Evolutionary conservation across 768 basidiomycete genomes (phyloP).

Genomic region (Serendipita sp.): DNA sequence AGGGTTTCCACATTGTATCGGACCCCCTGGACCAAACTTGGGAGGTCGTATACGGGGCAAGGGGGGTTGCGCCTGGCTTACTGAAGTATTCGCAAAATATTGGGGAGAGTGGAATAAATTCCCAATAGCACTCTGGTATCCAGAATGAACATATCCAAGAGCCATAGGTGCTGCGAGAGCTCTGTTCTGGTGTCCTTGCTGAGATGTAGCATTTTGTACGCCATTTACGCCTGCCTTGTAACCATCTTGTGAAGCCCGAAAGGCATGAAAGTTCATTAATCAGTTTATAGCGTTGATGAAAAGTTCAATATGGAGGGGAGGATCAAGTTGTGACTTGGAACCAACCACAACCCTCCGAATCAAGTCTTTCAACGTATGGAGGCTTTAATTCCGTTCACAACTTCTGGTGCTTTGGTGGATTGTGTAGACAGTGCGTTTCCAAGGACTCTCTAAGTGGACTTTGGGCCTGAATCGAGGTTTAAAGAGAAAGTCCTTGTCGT

Average conservation of each 20-base stretch:
- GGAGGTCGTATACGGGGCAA: background rate
- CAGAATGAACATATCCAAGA: background rate
- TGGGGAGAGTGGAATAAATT: background rate
- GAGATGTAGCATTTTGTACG: too few relatives aligned
- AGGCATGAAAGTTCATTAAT: too few relatives aligned
- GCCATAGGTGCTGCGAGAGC: background rate
- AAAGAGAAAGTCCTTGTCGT: conserved; percentile 98
- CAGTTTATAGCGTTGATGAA: too few relatives aligned
- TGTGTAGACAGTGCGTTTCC: conserved; percentile 95
- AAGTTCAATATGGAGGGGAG: background rate
- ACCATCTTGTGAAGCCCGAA: too few relatives aligned
- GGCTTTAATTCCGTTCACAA: conserved; percentile 95
- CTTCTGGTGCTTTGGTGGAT: conserved; percentile 95
- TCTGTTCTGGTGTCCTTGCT: too few relatives aligned
- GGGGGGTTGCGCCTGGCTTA: background rate
- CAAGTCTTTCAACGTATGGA: conserved; percentile 42
- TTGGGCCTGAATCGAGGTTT: conserved; percentile 16
- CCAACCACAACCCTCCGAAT: background rate
- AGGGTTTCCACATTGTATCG: background rate
- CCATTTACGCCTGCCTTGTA: too few relatives aligned
- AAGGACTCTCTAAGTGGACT: conserved; percentile 10
- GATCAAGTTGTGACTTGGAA: background rate
- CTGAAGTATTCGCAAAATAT: background rate
- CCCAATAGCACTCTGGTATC: background rate
- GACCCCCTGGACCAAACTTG: background rate